Conservation (phyloP, 202 grass and related monocot genomes). For the Cymbopogon flexuosus region DNA sequence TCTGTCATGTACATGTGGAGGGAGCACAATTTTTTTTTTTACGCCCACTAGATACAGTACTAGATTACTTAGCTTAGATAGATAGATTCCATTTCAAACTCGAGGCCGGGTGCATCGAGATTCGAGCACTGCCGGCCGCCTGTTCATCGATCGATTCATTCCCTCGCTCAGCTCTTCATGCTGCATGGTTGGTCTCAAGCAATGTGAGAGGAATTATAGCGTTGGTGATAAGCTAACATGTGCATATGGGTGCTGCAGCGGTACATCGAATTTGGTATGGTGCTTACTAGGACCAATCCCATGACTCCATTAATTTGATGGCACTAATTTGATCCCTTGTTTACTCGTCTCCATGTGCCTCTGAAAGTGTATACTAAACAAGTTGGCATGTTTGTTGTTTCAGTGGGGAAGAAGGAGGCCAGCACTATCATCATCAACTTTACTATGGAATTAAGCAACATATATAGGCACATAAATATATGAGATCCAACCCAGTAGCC, state of each 20-base stretch:
- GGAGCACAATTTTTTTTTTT: neutral
- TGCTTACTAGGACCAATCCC: constrained; percentile 31
- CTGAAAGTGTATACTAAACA: constrained; percentile 23
- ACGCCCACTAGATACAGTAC: constrained; percentile 8
- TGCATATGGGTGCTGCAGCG: neutral
- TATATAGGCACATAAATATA: neutral
- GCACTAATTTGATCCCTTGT: neutral
- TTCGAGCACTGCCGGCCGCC: neutral
- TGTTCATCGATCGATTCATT: neutral
- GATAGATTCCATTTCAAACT: constrained; percentile 11
- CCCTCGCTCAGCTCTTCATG: neutral
- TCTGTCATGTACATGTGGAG: neutral
- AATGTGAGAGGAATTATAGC: neutral
- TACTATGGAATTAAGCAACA: constrained; percentile 27
- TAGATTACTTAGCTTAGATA: neutral
- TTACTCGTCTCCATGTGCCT: constrained; percentile 32
- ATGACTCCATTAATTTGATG: neutral
- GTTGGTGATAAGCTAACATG: neutral
- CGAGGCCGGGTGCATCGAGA: neutral
- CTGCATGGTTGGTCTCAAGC: neutral
- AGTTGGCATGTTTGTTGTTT: constrained; percentile 25
- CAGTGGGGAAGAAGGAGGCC: neutral
- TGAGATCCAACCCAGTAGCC: neutral
- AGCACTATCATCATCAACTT: neutral
- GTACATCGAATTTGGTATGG: neutral